Evolutionary conservation across 164 flowering plant genomes (phyloP).

Genomic region (Magnolia officinalis): DNA sequence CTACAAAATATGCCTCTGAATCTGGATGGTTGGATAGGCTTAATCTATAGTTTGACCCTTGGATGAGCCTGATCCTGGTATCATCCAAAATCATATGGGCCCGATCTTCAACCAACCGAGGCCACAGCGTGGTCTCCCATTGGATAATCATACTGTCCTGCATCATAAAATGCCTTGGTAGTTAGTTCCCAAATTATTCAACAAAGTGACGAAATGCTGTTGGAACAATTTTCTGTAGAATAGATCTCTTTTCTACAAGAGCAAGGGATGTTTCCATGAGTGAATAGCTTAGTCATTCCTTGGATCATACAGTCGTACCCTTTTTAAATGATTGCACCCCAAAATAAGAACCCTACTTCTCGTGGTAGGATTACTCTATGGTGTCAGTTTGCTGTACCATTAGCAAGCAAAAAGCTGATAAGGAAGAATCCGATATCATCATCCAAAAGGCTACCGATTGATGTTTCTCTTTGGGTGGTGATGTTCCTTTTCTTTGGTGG

Average conservation of each 20-base stretch:
- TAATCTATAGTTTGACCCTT: no score
- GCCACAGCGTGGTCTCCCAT: neutral
- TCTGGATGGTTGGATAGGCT: no score
- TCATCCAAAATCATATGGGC: neutral
- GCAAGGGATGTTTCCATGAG: neutral
- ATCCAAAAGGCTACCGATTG: neutral
- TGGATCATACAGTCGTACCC: neutral
- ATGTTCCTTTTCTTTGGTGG: neutral
- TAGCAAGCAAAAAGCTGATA: no score
- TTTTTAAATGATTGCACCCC: no score
- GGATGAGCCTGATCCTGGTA: neutral
- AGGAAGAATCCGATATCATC: neutral
- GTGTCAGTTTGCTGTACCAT: neutral
- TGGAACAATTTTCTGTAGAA: neutral
- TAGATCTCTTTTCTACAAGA: neutral
- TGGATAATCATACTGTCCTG: neutral
- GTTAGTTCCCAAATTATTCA: neutral
- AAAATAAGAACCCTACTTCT: neutral
- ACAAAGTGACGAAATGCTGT: neutral
- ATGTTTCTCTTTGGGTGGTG: neutral
- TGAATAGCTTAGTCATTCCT: neutral
- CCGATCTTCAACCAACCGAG: neutral
- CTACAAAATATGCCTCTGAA: no score
- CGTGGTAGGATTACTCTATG: no score
- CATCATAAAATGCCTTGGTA: neutral